Base-by-base conservation (phyloP, 768 basidiomycete species). In the Mycena capillaripes region DNA sequence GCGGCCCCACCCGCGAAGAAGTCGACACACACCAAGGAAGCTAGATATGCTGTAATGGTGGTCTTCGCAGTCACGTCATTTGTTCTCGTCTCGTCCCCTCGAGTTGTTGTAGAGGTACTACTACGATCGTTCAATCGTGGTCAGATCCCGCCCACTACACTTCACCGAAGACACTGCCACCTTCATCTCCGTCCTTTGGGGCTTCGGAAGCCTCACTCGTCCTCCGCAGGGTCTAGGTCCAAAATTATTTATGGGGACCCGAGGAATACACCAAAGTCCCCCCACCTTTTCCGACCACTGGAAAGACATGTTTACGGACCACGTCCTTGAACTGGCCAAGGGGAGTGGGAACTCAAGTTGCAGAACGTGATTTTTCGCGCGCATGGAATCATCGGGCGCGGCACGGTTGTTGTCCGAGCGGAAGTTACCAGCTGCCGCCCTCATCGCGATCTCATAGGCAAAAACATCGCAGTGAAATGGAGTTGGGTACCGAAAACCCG, bases 31-130 rank as follows among this genome's bases (percentile, higher is more conserved):
- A 36, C 34, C 34, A 30, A 29, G 29, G 16, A 12, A 1, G 52
- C 10, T 17, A 16, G 4, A 14, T 16, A 10, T 29, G 27, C 29
- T 59, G 57, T 25, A 46, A 67, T 14, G 53, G 52, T 17, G 36
- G 63, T 6, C 32, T 66, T 32, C 56, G 66, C 19, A 60, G 59
- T 23, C 67, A 61, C 58, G 48, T 61, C 1, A 40, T 61, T 29
- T 19, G 58, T 34, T n/a, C 58, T 61, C 4, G 23, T 61, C 10
- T 36, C 58, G 2, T 42, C 55, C 44, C 40, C n/a, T 69, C 36
- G 58, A 69, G 19, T 16, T 69, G 12, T 17, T 60, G n/a, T n/a
- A n/a, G n/a, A n/a, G n/a, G n/a, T n/a, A n/a, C 40, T 69, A 60
- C 59, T 69, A 52, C 50, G 58, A 69, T 27, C 59, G 58, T 27